phyloP scores from a whole-genome alignment of 257 asterid species.

The Solanum paucissectum region DNA sequence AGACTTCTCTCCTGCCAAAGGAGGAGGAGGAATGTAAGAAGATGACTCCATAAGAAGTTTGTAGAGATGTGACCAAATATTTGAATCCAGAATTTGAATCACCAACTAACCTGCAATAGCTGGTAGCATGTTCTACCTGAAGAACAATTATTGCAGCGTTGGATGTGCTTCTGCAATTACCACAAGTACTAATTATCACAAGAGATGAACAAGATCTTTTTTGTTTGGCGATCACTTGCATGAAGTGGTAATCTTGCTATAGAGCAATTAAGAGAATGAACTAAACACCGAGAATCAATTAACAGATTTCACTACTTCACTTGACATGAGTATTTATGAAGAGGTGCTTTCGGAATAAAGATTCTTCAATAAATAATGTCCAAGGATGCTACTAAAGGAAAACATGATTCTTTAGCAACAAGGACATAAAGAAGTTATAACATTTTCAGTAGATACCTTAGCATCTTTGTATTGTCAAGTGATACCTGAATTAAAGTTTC shows the following conservation, averaged over 20 bases:
- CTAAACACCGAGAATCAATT: not conserved
- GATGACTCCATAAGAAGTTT: not conserved
- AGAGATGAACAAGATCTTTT: not conserved
- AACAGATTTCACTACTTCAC: not conserved
- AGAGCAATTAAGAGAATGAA: not conserved
- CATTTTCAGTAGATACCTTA: not conserved
- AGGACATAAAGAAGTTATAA: not conserved
- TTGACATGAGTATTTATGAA: not conserved
- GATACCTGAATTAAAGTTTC: not conserved
- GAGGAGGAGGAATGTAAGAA: not conserved
- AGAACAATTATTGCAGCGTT: constrained; percentile 64
- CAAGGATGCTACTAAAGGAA: not conserved
- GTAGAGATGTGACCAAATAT: not conserved
- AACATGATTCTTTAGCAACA: not conserved
- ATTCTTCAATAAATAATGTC: not conserved
- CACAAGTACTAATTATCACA: not conserved
- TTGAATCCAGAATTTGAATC: constrained; percentile 1
- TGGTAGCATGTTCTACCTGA: constrained; percentile 77
- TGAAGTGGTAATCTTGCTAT: not conserved
- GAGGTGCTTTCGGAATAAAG: not conserved
- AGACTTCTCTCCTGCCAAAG: constrained; percentile 68
- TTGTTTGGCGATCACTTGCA: not conserved
- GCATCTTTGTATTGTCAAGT: not conserved
- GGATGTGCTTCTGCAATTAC: constrained; percentile 60
- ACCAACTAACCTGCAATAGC: constrained; percentile 62